A percentile compares a stretch with the other conserved stretches of the same genome.
phyloP scores from a whole-genome alignment of 768 basidiomycete species.

The Collybia nuda region DNA sequence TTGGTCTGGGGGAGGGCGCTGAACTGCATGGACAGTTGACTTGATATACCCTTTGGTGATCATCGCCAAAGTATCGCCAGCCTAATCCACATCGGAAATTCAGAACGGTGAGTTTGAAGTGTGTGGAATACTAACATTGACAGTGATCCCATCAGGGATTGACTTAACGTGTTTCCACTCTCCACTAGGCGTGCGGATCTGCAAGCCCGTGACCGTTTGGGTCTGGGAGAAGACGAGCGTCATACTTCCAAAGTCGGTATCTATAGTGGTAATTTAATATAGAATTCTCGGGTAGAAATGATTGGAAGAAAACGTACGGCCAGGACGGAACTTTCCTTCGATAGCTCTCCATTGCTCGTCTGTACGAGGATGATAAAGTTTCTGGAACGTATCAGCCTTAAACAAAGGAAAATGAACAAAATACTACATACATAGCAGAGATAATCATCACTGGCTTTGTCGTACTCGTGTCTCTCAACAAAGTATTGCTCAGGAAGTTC shows the following conservation, averaged over 20 bases:
- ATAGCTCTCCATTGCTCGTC: conserved; percentile 38
- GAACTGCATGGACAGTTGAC: conserved; percentile 47
- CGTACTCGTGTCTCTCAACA: conserved; percentile 37
- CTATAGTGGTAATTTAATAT: neutral
- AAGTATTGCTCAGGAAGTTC: conserved; percentile 48
- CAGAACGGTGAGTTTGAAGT: conserved; percentile 1
- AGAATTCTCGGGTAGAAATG: neutral
- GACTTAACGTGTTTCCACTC: conserved; percentile 35
- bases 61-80: neutral
- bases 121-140: conserved; percentile 41
- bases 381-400: conserved; percentile 10
- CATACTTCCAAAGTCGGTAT: conserved; percentile 26
- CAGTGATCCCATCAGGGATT: conserved; percentile 29
- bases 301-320: conserved; percentile 37
- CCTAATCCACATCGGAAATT: neutral
- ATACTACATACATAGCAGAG: conserved; percentile 24
- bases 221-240: conserved; percentile 37
- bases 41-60: conserved; percentile 38
- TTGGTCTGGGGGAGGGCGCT: conserved; percentile 48
- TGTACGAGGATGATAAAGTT: conserved; percentile 36
- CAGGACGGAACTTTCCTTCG: conserved; percentile 43
- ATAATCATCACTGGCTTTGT: conserved; percentile 30
- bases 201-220: conserved; percentile 18
- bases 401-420: neutral
- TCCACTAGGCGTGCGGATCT: conserved; percentile 32